These are phyloP conservation scores for Lactifluus echinatus DNA, from an alignment of 768 basidiomycete species.

Conservation along the genomic window DNA sequence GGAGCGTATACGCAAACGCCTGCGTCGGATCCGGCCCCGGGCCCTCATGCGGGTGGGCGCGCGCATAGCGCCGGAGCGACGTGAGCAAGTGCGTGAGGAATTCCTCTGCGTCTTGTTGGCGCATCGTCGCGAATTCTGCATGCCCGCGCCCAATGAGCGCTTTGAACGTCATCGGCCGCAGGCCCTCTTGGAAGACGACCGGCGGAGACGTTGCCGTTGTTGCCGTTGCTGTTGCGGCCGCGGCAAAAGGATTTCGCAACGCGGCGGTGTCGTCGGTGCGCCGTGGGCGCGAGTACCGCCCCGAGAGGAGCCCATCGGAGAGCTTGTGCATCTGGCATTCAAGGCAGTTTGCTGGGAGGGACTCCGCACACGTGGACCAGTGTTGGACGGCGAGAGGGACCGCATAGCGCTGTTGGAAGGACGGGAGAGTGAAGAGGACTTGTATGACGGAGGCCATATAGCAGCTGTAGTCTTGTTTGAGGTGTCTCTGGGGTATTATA, in stretches of 20 bases:
- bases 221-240: constrained; percentile 24
- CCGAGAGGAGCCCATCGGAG: constrained; percentile 86
- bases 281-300: constrained; percentile 72
- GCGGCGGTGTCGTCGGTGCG: constrained; percentile 26
- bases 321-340: constrained; percentile 94
- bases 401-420: constrained; percentile 70
- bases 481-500: not conserved
- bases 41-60: constrained; percentile 29
- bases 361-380: constrained; percentile 49
- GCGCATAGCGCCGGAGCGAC: constrained; percentile 56
- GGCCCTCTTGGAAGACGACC: constrained; percentile 81
- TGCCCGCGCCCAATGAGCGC: constrained; percentile 87
- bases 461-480: constrained; percentile 44
- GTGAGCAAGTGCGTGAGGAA: constrained; percentile 80
- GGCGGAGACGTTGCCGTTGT: too few species aligned
- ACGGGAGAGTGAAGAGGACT: constrained; percentile 68
- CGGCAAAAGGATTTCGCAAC: constrained; percentile 28
- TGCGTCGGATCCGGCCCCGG: too few species aligned
- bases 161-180: constrained; percentile 81
- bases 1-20: too few species aligned
- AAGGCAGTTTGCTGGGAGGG: constrained; percentile 75
- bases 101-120: constrained; percentile 94
- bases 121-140: constrained; percentile 91
- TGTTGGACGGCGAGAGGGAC: constrained; percentile 39
- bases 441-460: constrained; percentile 97